phyloP scores from a whole-genome alignment of 768 basidiomycete species.

The Goffeauzyma gilvescens region DNA sequence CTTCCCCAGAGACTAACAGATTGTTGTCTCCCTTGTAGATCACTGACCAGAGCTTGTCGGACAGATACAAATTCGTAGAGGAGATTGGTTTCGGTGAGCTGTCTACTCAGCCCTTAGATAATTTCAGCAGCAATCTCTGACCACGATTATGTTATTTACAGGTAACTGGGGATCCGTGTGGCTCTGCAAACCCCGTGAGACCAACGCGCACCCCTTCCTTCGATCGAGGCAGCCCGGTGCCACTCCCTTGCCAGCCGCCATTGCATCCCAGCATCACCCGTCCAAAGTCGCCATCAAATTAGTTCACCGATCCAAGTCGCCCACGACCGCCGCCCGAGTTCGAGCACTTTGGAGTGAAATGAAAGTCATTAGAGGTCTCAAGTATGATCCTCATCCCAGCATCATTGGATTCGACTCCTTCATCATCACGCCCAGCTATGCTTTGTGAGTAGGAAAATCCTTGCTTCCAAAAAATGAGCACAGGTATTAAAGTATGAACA shows the following conservation, averaged over 20 bases:
- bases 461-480: too few relatives aligned
- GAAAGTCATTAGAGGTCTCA: constrained; percentile 77
- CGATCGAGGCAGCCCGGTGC: background rate
- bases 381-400: constrained; percentile 68
- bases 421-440: constrained; percentile 77
- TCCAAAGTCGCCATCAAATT: constrained; percentile 64
- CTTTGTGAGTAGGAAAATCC: constrained; percentile 44
- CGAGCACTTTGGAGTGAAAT: constrained; percentile 94
- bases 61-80: constrained; percentile 19
- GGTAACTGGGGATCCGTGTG: constrained; percentile 30
- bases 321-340: constrained; percentile 74
- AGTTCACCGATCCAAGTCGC: constrained; percentile 63
- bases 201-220: constrained; percentile 7
- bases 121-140: too few relatives aligned
- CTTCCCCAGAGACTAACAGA: background rate
- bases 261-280: constrained; percentile 8
- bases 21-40: constrained; percentile 5
- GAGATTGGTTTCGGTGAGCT: constrained; percentile 27
- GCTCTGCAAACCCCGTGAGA: constrained; percentile 16
- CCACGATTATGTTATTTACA: background rate
- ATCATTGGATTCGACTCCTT: constrained; percentile 87
- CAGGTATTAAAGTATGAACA: too few relatives aligned
- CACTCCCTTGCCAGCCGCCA: constrained; percentile 3
- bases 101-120: background rate
- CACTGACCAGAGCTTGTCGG: constrained; percentile 21